phyloP scores from a whole-genome alignment of 2,329 filamentous ascomycete genomes.

The Emmonsiellopsis sp. region DNA sequence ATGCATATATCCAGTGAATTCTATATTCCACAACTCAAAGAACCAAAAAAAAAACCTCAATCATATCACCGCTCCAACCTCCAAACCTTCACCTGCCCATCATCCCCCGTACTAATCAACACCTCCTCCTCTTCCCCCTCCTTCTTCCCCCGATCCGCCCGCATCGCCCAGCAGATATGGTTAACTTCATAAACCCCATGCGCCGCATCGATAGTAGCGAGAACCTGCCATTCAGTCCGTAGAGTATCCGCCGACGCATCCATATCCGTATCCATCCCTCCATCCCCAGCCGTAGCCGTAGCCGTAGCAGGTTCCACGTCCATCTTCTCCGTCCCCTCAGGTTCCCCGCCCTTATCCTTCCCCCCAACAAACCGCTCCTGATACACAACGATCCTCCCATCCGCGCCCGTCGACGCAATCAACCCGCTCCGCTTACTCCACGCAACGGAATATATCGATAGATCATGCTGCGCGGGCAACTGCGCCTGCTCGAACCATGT shows the following conservation, averaged over 20 bases:
- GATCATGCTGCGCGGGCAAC: conserved; percentile 66
- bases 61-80: conserved; percentile 31
- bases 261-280: not conserved
- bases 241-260: not conserved
- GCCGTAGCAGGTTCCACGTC: not conserved
- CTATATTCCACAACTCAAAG: not conserved
- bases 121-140: conserved; percentile 61
- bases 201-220: conserved; percentile 60
- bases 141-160: conserved; percentile 50
- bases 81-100: conserved; percentile 83
- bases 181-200: conserved; percentile 95
- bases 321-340: conserved; percentile 6
- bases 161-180: conserved; percentile 75
- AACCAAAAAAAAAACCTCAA: not conserved
- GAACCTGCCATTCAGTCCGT: conserved; percentile 57
- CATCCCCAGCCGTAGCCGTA: not conserved
- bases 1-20: too few relatives aligned
- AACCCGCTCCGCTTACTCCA: conserved; percentile 74
- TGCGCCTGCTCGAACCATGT: conserved; percentile 69
- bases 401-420: conserved; percentile 80
- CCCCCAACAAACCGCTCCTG: conserved; percentile 41
- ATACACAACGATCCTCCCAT: conserved; percentile 74
- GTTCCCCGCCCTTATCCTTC: not conserved
- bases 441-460: conserved; percentile 72
- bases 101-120: conserved; percentile 82